Conservation (phyloP, 2,329 filamentous ascomycete genomes). For the Coniochaeta sp. region DNA sequence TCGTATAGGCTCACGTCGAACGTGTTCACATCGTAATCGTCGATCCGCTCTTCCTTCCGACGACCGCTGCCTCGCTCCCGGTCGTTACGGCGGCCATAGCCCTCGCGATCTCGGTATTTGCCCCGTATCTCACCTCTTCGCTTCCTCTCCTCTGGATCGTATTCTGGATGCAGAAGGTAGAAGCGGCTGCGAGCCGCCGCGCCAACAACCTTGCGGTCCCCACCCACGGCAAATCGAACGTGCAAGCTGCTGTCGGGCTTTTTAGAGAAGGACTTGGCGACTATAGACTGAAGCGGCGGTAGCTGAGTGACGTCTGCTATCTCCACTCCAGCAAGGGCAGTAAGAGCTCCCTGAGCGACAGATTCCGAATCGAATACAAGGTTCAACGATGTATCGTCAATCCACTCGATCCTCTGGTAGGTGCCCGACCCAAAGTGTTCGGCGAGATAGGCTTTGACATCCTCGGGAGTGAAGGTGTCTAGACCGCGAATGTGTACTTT, state of each 20-base stretch:
- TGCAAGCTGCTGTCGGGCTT: slow-evolving; percentile 63
- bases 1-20: slow-evolving; percentile 78
- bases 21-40: slow-evolving; percentile 37
- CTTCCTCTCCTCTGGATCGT: slow-evolving; percentile 70
- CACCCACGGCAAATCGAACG: slow-evolving; percentile 64
- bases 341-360: slow-evolving; percentile 45
- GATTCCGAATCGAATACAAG: slow-evolving; percentile 60
- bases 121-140: slow-evolving; percentile 44
- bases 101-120: slow-evolving; percentile 54
- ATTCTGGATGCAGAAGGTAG: slow-evolving; percentile 85
- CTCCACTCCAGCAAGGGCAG: slow-evolving; percentile 42
- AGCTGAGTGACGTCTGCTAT: slow-evolving; percentile 46
- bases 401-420: slow-evolving; percentile 74
- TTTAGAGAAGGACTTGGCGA: slow-evolving; percentile 60
- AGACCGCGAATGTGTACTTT: slow-evolving; percentile 84
- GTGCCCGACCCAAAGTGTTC: slow-evolving; percentile 57
- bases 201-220: slow-evolving; percentile 72
- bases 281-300: slow-evolving; percentile 54
- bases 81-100: slow-evolving; percentile 16
- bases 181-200: slow-evolving; percentile 80
- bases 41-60: slow-evolving; percentile 57
- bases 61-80: slow-evolving; percentile 28
- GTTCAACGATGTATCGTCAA: slow-evolving; percentile 88
- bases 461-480: slow-evolving; percentile 69
- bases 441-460: slow-evolving; percentile 68